Evolutionary conservation across 257 asterid species (phyloP), one percentile per base, ranked within the genome.

Genomic region (Perilla frutescens): DNA sequence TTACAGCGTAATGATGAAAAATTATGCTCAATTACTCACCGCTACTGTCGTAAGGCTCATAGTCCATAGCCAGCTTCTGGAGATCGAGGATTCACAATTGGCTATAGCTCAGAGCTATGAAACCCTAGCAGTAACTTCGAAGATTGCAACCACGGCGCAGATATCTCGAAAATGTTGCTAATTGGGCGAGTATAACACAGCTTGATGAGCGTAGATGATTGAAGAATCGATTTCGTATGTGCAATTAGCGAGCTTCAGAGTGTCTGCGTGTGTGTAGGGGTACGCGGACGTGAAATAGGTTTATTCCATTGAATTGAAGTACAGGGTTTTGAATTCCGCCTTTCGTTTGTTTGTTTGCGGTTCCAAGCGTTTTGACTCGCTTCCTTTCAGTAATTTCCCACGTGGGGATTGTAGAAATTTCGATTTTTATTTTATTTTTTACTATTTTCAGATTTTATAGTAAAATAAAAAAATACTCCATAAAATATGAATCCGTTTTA

Each of bases 21-120:
- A 29, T 57, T 54, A 15, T 14, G 36, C 45, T 15, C 29, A 73
- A 82, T 66, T 61, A 81, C 90, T 82, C 74, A 92, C 98, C 98
- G 61, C 98, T 90, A 82, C 91, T 86, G 82, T 84, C 95, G 65
- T 62, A 86, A 20, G 90, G 80, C 81, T 81, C 90, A 83, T 86
- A 88, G 72, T 84, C 95, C 98, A 92, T 92, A 83, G 91, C 95
- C 90, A 86, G 84, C 83, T 77, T 80, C 72, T n/a, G 62, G 63
- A 20, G 74, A 60, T 70, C 80, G 51, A 79, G 68, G 62, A 80
- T 47, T 76, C 73, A 54, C 34, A 59, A 67, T 39, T 34, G 37
- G 37, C 37, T 34, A 64, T 2, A 78, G 72, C 85, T 71, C 70
- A 9, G 65, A 69, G 74, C 58, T 61, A 43, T 10, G 75, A 72